Conservation (phyloP, 495 filamentous ascomycete genomes). For the Neurospora africana region DNA sequence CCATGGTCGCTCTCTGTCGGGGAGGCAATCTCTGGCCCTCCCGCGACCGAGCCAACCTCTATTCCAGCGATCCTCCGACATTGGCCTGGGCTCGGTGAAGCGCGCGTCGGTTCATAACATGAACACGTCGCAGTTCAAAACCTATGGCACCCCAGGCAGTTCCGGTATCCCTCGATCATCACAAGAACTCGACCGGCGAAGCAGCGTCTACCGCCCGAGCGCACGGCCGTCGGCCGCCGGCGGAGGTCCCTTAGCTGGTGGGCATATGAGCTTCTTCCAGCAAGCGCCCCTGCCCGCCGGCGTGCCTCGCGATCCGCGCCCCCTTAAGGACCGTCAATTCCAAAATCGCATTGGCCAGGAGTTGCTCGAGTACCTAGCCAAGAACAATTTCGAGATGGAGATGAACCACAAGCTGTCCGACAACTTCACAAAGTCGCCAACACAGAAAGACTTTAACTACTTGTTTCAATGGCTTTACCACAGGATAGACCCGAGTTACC, state of each 20-base stretch:
- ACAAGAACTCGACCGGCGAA: slow-evolving; percentile 55
- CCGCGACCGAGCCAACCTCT: slow-evolving; percentile 71
- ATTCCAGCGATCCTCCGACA: slow-evolving; percentile 73
- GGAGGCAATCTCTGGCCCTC: slow-evolving; percentile 73
- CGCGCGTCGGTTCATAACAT: slow-evolving; percentile 65
- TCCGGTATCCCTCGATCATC: slow-evolving; percentile 18
- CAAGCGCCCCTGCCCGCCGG: slow-evolving; percentile 68
- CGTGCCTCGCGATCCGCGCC: slow-evolving; percentile 78
- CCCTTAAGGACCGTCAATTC: slow-evolving; percentile 69
- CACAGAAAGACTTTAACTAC: slow-evolving; percentile 91
- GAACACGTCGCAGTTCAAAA: slow-evolving; percentile 53
- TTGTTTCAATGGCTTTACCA: slow-evolving; percentile 98
- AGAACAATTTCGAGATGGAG: slow-evolving; percentile 91
- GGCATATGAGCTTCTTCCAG: slow-evolving; percentile 86
- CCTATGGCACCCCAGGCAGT: slow-evolving; percentile 35
- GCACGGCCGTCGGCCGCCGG: slow-evolving; percentile 45
- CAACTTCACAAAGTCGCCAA: slow-evolving; percentile 84
- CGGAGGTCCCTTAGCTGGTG: slow-evolving; percentile 33
- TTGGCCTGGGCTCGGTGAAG: slow-evolving; percentile 76
- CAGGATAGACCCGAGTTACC: slow-evolving; percentile 84
- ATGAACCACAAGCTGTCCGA: slow-evolving; percentile 85
- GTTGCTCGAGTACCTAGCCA: slow-evolving; percentile 78
- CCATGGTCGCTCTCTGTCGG: slow-evolving; percentile 68
- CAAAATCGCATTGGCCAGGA: slow-evolving; percentile 78
- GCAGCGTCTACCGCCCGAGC: slow-evolving; percentile 63